Evolutionary conservation across 345 rosid species (phyloP).

Genomic region (Citrus sp.): DNA sequence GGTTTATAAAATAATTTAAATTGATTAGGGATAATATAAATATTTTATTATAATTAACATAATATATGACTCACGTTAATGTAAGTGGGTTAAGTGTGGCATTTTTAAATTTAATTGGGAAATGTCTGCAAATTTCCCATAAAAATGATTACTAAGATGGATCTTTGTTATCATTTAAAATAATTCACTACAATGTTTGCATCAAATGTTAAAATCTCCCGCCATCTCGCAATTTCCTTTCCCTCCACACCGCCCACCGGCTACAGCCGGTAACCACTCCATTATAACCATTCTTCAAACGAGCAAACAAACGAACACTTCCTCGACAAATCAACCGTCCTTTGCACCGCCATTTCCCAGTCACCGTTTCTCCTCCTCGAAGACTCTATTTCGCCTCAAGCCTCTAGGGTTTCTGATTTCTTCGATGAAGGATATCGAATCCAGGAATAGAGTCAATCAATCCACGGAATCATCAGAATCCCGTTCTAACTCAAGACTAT

Average conservation of each 20-base stretch:
- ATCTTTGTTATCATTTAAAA: too few relatives aligned
- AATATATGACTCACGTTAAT: too few relatives aligned
- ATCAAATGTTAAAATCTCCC: slow-evolving; percentile 17
- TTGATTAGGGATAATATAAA: too few relatives aligned
- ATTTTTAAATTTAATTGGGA: too few relatives aligned
- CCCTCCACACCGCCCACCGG: slow-evolving; percentile 15
- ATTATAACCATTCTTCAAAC: neutral
- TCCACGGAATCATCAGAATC: neutral
- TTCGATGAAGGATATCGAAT: slow-evolving; percentile 6
- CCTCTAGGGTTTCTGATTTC: neutral
- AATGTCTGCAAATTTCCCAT: too few relatives aligned
- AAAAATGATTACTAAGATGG: too few relatives aligned
- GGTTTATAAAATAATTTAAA: too few relatives aligned
- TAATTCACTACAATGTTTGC: neutral
- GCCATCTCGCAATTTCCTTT: slow-evolving; percentile 12
- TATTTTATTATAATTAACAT: too few relatives aligned
- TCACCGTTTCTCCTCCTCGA: neutral
- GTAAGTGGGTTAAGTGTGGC: too few relatives aligned
- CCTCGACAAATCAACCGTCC: neutral
- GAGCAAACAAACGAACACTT: too few relatives aligned
- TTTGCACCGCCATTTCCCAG: slow-evolving; percentile 5
- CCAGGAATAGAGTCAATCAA: neutral
- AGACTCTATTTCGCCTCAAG: neutral
- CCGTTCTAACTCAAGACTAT: slow-evolving; percentile 21
- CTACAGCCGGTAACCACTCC: slow-evolving; percentile 11